phyloP scores from a whole-genome alignment of 768 basidiomycete species.

The Lactifluus hygrophoroides region DNA sequence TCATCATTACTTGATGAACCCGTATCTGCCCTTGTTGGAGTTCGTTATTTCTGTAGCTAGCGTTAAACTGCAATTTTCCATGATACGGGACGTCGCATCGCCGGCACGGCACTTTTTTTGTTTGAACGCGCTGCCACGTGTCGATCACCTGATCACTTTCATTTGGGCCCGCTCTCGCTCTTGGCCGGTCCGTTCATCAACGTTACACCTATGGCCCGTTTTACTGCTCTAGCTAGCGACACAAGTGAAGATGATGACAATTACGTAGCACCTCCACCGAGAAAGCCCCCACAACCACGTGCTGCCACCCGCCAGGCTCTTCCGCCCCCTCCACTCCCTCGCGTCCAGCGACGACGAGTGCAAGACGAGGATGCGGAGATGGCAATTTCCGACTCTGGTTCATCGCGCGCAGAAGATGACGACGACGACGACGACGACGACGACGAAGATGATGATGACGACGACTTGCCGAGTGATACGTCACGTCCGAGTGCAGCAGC shows the following conservation, averaged over 20 bases:
- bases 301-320: too few species aligned
- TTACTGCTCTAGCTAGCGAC: conserved; percentile 20
- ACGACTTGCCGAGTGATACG: conserved; percentile 33
- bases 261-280: not conserved
- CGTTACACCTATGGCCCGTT: conserved; percentile 17
- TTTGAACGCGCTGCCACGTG: conserved; percentile 1
- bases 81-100: too few species aligned
- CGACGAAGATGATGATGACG: too few species aligned
- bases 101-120: too few species aligned
- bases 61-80: too few species aligned
- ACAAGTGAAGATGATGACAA: conserved; percentile 20
- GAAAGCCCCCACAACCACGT: conserved; percentile 1
- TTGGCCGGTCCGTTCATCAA: not conserved
- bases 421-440: too few species aligned
- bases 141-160: not conserved
- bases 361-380: conserved; percentile 13
- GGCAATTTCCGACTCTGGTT: conserved; percentile 24
- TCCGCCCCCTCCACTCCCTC: not conserved
- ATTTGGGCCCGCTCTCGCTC: not conserved
- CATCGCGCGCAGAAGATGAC: conserved; percentile 46
- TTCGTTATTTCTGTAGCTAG: too few species aligned
- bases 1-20: too few species aligned
- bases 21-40: too few species aligned
- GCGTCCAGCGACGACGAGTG: not conserved
- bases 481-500: conserved; percentile 21